phyloP scores from a whole-genome alignment of 2,329 filamentous ascomycete genomes.

The Cladophialophora bantiana region DNA sequence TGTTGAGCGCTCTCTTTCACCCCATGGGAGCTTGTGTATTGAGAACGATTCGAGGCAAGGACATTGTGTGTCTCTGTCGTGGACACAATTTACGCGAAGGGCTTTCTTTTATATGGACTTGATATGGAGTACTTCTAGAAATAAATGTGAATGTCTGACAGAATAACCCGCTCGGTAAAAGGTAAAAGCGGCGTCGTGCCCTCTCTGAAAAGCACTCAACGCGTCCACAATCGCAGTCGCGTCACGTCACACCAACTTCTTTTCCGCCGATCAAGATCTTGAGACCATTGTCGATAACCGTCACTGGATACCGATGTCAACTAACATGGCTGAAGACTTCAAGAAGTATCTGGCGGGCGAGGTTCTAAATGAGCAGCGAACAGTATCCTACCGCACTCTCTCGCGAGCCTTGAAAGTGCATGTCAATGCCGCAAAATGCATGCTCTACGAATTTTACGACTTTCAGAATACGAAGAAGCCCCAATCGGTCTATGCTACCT shows the following conservation, averaged over 20 bases:
- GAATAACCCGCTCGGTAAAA: neutral
- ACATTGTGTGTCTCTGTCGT: too few species aligned
- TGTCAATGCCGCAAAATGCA: constrained; percentile 87
- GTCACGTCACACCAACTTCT: neutral
- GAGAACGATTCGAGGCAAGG: too few species aligned
- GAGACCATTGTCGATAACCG: neutral
- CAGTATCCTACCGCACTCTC: constrained; percentile 80
- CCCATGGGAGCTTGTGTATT: too few species aligned
- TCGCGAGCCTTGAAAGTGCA: constrained; percentile 84
- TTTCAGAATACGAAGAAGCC: constrained; percentile 77
- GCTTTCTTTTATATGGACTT: too few species aligned
- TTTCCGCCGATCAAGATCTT: neutral
- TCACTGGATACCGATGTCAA: neutral
- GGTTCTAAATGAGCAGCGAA: constrained; percentile 76
- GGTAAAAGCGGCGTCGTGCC: neutral
- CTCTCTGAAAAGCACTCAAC: neutral
- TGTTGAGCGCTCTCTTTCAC: too few species aligned
- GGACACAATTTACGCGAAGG: too few species aligned
- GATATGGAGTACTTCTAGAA: neutral
- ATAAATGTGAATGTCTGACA: neutral
- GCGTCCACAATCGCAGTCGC: neutral
- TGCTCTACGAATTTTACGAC: constrained; percentile 84
- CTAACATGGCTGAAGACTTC: constrained; percentile 56
- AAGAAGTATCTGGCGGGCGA: constrained; percentile 76
- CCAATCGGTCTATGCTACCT: constrained; percentile 86